Conservation (phyloP, 148 eudicot genomes). For the Cornus florida region DNA sequence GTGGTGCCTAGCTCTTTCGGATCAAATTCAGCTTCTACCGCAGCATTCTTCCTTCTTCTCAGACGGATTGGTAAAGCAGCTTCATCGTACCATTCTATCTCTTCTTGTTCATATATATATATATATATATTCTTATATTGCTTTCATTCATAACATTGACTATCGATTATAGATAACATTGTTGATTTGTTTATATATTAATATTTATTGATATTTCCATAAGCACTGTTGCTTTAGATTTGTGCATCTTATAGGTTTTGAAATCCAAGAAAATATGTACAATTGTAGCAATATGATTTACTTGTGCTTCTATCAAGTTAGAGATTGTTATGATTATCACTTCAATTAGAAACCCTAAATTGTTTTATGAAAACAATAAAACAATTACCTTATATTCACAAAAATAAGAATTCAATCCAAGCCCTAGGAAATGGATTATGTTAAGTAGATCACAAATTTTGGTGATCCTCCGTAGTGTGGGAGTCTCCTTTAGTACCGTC, state of each 20-base stretch:
- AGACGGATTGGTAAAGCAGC: neutral
- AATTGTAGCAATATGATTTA: neutral
- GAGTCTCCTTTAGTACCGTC: constrained; percentile 19
- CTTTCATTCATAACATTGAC: neutral
- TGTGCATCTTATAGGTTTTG: neutral
- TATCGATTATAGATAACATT: neutral
- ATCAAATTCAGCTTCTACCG: too few species aligned
- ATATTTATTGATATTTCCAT: too few species aligned
- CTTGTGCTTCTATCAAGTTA: too few species aligned
- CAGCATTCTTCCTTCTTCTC: neutral
- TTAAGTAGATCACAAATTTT: too few species aligned
- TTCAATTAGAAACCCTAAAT: too few species aligned
- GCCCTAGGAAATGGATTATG: too few species aligned
- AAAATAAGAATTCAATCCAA: too few species aligned
- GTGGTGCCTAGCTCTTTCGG: too few species aligned
- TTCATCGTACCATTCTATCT: neutral
- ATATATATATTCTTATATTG: neutral
- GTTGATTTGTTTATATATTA: neutral
- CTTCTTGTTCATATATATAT: too few species aligned
- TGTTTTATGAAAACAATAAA: too few species aligned
- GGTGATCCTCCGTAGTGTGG: neutral
- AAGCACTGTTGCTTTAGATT: neutral
- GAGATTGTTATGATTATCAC: too few species aligned
- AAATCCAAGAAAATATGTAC: neutral
- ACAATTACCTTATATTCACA: too few species aligned